Percentiles rank a stretch among this genome's conserved stretches.
phyloP scores from a whole-genome alignment of 2,329 filamentous ascomycete species.

The Epichloe scottii region DNA sequence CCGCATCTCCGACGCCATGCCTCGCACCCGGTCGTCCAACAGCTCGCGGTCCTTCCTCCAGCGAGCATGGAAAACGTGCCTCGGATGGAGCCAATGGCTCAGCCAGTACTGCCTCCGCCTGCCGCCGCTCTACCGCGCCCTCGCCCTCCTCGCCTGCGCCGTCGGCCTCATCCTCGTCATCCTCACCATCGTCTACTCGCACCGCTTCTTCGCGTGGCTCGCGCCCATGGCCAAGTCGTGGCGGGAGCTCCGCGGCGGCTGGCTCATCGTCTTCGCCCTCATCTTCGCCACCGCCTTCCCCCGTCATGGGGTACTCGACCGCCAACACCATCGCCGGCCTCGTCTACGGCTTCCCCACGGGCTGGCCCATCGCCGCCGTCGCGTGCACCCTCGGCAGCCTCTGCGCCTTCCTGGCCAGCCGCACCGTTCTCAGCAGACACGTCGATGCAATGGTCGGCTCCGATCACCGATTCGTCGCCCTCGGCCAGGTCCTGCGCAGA shows the following conservation, averaged over 20 bases:
- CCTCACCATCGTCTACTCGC: constrained; percentile 64
- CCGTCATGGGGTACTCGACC: constrained; percentile 76
- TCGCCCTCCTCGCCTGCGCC: constrained; percentile 39
- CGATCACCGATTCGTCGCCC: constrained; percentile 78
- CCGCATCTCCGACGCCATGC: constrained; percentile 26
- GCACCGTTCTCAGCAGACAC: constrained; percentile 65
- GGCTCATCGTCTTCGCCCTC: constrained; percentile 60
- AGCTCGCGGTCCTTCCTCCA: constrained; percentile 25
- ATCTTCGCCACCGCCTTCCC: constrained; percentile 73
- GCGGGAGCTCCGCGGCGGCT: constrained; percentile 61
- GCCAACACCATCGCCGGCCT: constrained; percentile 44
- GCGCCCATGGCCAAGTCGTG: constrained; percentile 63
- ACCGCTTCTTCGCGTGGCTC: constrained; percentile 65
- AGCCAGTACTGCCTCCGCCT: constrained; percentile 41
- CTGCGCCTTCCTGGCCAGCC: constrained; percentile 65
- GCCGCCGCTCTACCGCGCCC: constrained; percentile 47
- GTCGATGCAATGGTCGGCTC: constrained; percentile 69
- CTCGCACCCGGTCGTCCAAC: constrained; percentile 1
- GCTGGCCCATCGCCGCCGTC: constrained; percentile 72
- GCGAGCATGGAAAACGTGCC: constrained; percentile 19
- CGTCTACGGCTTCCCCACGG: constrained; percentile 44
- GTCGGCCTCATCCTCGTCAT: constrained; percentile 44
- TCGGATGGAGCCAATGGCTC: constrained; percentile 29
- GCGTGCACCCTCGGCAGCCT: constrained; percentile 71
- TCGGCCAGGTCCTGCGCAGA: constrained; percentile 76